Conservation (phyloP, 192 early-diverging fungal species). For the Rhizophagus prolifer region DNA sequence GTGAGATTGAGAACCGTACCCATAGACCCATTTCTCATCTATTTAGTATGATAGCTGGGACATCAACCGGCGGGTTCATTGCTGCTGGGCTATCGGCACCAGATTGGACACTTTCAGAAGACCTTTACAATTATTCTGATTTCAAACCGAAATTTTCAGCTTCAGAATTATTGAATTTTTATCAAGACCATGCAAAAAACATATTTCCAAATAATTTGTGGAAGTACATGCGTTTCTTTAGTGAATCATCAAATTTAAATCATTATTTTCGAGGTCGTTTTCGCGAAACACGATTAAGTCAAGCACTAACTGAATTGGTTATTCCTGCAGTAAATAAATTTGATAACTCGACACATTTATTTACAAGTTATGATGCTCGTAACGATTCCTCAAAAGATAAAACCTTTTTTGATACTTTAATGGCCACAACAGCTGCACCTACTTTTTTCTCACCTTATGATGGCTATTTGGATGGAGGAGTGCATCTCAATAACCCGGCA, state of each 20-base stretch:
- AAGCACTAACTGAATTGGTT: background rate
- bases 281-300: background rate
- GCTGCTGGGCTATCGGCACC: background rate
- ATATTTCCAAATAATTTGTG: background rate
- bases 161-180: background rate
- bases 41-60: constrained; percentile 15
- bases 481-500: background rate
- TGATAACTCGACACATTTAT: background rate
- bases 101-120: background rate
- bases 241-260: background rate
- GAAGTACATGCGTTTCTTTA: too few species aligned
- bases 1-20: background rate
- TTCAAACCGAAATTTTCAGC: background rate
- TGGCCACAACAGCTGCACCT: constrained; percentile 10
- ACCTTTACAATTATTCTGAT: background rate
- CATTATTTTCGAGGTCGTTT: background rate
- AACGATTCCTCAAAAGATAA: background rate
- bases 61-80: background rate
- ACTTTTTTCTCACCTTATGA: background rate
- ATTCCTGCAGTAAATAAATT: background rate
- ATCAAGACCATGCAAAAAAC: background rate
- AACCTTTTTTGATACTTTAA: background rate
- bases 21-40: constrained; percentile 15
- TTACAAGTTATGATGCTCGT: background rate
- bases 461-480: background rate